phyloP scores from a whole-genome alignment of 2,329 filamentous ascomycete species.

The Rugonectria rugulosa region DNA sequence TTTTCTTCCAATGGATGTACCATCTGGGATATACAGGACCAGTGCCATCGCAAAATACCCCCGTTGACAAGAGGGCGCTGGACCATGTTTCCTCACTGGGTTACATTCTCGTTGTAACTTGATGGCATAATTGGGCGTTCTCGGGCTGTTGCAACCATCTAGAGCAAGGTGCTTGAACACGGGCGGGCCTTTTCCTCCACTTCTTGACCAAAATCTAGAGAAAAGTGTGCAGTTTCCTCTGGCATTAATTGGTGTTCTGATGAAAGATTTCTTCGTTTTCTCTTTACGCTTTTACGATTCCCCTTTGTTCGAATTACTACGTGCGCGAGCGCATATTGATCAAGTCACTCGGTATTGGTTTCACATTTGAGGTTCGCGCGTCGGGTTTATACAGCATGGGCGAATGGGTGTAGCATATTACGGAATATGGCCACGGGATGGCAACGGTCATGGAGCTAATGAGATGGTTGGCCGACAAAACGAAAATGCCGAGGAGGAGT shows the following conservation, averaged over 20 bases:
- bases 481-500: too few relatives aligned
- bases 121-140: constrained; percentile 29
- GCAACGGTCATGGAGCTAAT: background rate
- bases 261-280: background rate
- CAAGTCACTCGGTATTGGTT: constrained; percentile 1
- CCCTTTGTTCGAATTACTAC: constrained; percentile 16
- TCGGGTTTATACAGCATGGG: constrained; percentile 11
- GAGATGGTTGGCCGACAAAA: background rate
- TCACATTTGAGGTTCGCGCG: constrained; percentile 8
- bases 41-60: constrained; percentile 6
- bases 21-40: constrained; percentile 41
- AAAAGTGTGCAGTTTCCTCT: background rate
- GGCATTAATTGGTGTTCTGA: constrained; percentile 12
- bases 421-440: background rate
- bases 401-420: constrained; percentile 11
- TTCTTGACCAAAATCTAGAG: background rate
- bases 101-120: constrained; percentile 16
- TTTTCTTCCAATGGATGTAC: constrained; percentile 41
- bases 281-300: constrained; percentile 20
- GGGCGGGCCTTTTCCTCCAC: background rate
- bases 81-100: constrained; percentile 18
- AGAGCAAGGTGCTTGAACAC: constrained; percentile 5
- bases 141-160: background rate
- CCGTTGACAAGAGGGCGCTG: constrained; percentile 13
- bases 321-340: constrained; percentile 12